Evolutionary conservation across 2,329 filamentous ascomycete species (phyloP).

Genomic region (Pseudocercospora musae): DNA sequence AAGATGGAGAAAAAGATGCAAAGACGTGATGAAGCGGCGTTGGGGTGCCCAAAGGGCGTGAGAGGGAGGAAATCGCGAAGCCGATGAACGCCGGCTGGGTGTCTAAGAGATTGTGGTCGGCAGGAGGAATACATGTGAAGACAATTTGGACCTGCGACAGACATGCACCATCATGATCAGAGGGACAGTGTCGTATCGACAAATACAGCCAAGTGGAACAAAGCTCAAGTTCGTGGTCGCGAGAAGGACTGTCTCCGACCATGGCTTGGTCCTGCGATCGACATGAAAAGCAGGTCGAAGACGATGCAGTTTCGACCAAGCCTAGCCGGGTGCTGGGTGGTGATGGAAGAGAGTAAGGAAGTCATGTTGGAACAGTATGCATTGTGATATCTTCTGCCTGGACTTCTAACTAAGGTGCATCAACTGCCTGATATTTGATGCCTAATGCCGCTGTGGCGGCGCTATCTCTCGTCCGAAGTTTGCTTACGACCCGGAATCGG

Average conservation of each 20-base stretch:
- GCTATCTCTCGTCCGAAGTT: background rate
- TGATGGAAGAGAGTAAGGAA: background rate
- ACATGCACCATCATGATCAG: background rate
- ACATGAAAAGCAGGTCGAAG: too few species aligned
- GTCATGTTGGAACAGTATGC: background rate
- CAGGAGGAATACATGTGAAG: background rate
- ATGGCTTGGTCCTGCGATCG: too few species aligned
- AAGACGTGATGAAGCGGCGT: background rate
- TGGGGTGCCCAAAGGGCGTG: background rate
- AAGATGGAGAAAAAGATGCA: background rate
- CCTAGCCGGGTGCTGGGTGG: background rate
- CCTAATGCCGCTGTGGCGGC: background rate
- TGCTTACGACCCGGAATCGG: background rate
- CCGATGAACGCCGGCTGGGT: background rate
- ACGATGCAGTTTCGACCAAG: too few species aligned
- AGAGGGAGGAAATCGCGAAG: background rate
- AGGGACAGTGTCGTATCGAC: too few species aligned
- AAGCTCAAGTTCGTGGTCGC: too few species aligned
- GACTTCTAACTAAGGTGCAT: background rate
- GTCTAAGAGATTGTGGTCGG: background rate
- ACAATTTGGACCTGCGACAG: background rate
- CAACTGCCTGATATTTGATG: background rate
- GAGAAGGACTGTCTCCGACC: too few species aligned
- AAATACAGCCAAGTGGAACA: too few species aligned
- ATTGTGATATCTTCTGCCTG: background rate